Conservation (phyloP, 768 basidiomycete species). For the Neoboletus brunneissimus region DNA sequence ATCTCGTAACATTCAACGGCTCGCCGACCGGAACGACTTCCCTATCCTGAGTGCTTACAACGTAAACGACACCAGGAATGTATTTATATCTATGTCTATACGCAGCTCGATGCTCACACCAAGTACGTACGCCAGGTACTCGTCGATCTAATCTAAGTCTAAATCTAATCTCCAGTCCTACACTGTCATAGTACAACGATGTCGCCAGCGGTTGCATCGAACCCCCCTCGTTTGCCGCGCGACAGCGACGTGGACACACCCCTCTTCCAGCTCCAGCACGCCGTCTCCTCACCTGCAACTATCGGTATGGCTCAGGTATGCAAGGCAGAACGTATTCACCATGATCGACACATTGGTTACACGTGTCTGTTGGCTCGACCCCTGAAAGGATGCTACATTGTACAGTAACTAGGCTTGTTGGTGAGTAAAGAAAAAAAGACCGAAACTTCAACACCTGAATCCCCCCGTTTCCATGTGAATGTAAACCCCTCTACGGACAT, state of each 20-base stretch:
- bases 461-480: not conserved
- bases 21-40: not conserved
- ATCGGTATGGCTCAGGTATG: not conserved
- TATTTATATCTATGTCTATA: not conserved
- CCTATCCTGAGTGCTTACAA: not conserved
- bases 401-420: not conserved
- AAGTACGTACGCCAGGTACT: not conserved
- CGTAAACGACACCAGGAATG: not conserved
- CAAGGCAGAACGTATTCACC: too few species aligned
- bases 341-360: not conserved
- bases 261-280: not conserved
- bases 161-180: not conserved
- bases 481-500: not conserved
- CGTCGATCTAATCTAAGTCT: not conserved
- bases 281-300: too few species aligned
- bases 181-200: not conserved
- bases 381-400: not conserved
- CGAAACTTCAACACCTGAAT: not conserved
- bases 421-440: not conserved
- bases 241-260: not conserved
- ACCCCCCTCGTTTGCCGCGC: too few species aligned
- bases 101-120: not conserved
- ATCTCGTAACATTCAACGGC: not conserved
- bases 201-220: not conserved
- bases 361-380: not conserved